Percentiles rank a stretch among this genome's conserved stretches.
These are phyloP conservation scores for Podospora conica DNA, from an alignment of 495 filamentous ascomycete genomes.

Conservation along the genomic window DNA sequence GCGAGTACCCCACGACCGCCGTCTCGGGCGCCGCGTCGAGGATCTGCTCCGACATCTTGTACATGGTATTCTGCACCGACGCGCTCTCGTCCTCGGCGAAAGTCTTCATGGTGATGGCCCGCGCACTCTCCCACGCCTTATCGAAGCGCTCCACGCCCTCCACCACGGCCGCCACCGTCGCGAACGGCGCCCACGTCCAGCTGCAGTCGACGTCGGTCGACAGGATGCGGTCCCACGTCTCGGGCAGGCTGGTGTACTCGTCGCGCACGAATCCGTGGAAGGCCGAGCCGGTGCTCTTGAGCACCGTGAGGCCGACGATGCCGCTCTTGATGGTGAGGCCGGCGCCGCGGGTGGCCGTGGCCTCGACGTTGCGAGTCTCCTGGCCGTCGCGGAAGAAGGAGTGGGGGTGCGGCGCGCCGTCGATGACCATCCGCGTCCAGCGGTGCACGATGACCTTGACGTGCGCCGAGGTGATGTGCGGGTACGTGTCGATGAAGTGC, in stretches of 20 bases:
- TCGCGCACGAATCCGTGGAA: constrained; percentile 93
- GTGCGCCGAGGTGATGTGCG: constrained; percentile 78
- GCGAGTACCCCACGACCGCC: constrained; percentile 67
- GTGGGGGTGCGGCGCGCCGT: constrained; percentile 92
- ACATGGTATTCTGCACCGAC: constrained; percentile 96
- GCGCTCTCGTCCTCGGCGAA: constrained; percentile 91
- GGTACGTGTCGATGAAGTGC: constrained; percentile 84
- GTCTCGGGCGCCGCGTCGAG: constrained; percentile 66
- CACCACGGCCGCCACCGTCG: constrained; percentile 60
- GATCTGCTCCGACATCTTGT: constrained; percentile 92
- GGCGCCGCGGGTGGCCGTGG: constrained; percentile 41
- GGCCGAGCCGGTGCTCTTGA: constrained; percentile 95
- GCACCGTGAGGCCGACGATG: constrained; percentile 71
- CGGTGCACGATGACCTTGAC: constrained; percentile 77
- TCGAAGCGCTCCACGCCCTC: constrained; percentile 63
- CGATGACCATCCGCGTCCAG: constrained; percentile 84
- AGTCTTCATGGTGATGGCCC: constrained; percentile 77
- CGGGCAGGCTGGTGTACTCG: constrained; percentile 82
- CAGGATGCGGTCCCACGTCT: constrained; percentile 91
- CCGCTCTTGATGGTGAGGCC: constrained; percentile 68
- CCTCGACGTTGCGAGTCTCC: constrained; percentile 76
- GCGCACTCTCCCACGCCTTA: constrained; percentile 64
- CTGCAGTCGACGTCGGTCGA: constrained; percentile 82
- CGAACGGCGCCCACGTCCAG: constrained; percentile 78
- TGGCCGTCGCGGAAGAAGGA: constrained; percentile 85